phyloP scores from a whole-genome alignment of 768 basidiomycete species.

The Boletus eberwhitei region DNA sequence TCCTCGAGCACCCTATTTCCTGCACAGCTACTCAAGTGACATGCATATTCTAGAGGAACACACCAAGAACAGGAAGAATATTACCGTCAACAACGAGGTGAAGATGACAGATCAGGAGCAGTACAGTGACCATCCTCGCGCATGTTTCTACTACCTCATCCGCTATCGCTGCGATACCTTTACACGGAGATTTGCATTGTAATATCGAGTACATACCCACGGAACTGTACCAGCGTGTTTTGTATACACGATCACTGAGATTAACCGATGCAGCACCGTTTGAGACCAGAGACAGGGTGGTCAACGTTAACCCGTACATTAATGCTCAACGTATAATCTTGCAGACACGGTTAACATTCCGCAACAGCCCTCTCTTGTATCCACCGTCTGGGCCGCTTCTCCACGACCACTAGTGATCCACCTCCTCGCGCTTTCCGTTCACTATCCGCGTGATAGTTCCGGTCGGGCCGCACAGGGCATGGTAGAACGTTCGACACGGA shows the following conservation, averaged over 20 bases:
- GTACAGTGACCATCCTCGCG: conserved; percentile 14
- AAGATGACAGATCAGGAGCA: conserved; percentile 11
- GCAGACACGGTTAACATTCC: conserved; percentile 11
- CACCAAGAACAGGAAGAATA: conserved; percentile 60
- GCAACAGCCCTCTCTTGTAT: conserved; percentile 62
- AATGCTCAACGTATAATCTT: background rate
- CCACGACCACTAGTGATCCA: conserved; percentile 40
- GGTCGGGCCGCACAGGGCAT: conserved; percentile 67
- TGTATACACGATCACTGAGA: conserved; percentile 15
- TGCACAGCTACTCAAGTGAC: conserved; percentile 17
- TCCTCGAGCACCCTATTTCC: conserved; percentile 5
- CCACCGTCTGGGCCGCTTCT: conserved; percentile 72
- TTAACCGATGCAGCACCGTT: background rate
- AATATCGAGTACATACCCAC: conserved; percentile 25
- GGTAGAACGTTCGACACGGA: conserved; percentile 76
- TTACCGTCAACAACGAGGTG: conserved; percentile 41
- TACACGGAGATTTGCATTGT: conserved; percentile 31
- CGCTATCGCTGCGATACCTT: conserved; percentile 16
- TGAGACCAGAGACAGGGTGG: background rate
- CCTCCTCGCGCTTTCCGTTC: conserved; percentile 30
- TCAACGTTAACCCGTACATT: background rate
- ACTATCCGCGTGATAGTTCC: conserved; percentile 57
- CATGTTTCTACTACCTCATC: conserved; percentile 8
- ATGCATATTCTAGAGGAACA: conserved; percentile 46
- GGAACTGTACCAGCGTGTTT: conserved; percentile 23